Percentiles rank a stretch among this genome's conserved stretches.
Evolutionary conservation across 768 basidiomycete genomes (phyloP).

Genomic region (Pleurotus pulmonarius): DNA sequence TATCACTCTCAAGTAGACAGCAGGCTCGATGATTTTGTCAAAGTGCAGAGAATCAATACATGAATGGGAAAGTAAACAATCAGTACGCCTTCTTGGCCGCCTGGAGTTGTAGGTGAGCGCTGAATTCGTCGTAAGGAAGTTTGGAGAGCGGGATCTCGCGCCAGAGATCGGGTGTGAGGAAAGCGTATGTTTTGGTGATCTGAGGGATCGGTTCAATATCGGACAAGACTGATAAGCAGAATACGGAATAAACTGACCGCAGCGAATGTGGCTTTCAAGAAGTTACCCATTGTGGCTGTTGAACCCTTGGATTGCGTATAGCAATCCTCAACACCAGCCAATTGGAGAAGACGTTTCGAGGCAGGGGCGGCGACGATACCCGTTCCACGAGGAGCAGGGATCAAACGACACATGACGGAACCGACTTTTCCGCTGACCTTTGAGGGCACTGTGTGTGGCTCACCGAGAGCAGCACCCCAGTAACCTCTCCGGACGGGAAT

Average conservation of each 20-base stretch:
- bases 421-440: slow-evolving; percentile 99
- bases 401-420: slow-evolving; percentile 98
- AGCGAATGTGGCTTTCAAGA: slow-evolving; percentile 95
- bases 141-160: slow-evolving; percentile 88
- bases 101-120: slow-evolving; percentile 83
- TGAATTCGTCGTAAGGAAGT: slow-evolving; percentile 94
- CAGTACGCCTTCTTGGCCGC: slow-evolving; percentile 76
- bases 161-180: slow-evolving; percentile 99
- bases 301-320: slow-evolving; percentile 99
- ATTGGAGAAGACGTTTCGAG: slow-evolving; percentile 92
- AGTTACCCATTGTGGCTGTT: slow-evolving; percentile 98
- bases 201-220: slow-evolving; percentile 19
- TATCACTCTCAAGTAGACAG: slow-evolving; percentile 10
- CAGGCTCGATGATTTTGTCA: slow-evolving; percentile 5
- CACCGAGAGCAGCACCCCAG: slow-evolving; percentile 99
- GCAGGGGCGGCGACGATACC: slow-evolving; percentile 99
- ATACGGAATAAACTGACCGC: slow-evolving; percentile 49
- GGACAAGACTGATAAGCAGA: slow-evolving; percentile 1
- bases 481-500: slow-evolving; percentile 98
- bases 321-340: slow-evolving; percentile 96
- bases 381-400: slow-evolving; percentile 97
- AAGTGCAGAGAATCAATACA: slow-evolving; percentile 7
- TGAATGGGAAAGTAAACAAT: slow-evolving; percentile 9
- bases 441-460: slow-evolving; percentile 98
- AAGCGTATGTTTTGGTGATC: slow-evolving; percentile 98